Conservation (phyloP, 2,329 filamentous ascomycete genomes). For the Ampelomyces quisqualis region DNA sequence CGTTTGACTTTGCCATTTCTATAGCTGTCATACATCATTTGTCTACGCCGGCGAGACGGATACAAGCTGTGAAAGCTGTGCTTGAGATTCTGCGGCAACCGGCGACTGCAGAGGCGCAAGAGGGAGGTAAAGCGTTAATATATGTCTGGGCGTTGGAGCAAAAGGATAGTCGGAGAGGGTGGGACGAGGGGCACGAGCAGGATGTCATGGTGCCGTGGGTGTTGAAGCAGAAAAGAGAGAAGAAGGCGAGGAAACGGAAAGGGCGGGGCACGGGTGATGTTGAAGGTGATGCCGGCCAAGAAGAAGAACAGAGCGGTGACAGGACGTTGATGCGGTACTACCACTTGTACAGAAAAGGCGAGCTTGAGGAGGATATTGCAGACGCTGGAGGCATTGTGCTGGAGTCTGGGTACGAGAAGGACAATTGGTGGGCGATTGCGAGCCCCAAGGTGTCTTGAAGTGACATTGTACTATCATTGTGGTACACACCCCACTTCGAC, state of each 20-base stretch:
- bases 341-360: slow-evolving; percentile 83
- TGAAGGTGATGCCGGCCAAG: slow-evolving; percentile 16
- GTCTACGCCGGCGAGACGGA: slow-evolving; percentile 71
- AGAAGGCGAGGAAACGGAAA: slow-evolving; percentile 23
- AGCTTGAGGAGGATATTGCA: slow-evolving; percentile 77
- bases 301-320: slow-evolving; percentile 31
- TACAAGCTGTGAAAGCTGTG: slow-evolving; percentile 70
- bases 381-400: slow-evolving; percentile 74
- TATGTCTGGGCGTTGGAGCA: slow-evolving; percentile 98
- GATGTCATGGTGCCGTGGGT: slow-evolving; percentile 98
- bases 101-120: neutral
- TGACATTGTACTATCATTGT: too few species aligned
- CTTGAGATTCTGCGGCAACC: slow-evolving; percentile 61
- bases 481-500: too few species aligned
- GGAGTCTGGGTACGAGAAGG: slow-evolving; percentile 86
- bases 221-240: slow-evolving; percentile 52
- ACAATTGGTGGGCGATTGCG: slow-evolving; percentile 95
- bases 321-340: slow-evolving; percentile 86
- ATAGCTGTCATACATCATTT: slow-evolving; percentile 95
- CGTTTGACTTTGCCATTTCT: slow-evolving; percentile 86
- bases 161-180: slow-evolving; percentile 78
- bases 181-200: slow-evolving; percentile 80
- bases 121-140: slow-evolving; percentile 68
- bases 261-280: slow-evolving; percentile 8
- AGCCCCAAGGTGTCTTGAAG: too few species aligned